phyloP scores from a whole-genome alignment of 2,329 filamentous ascomycete genomes.

The Huntiella decipiens region DNA sequence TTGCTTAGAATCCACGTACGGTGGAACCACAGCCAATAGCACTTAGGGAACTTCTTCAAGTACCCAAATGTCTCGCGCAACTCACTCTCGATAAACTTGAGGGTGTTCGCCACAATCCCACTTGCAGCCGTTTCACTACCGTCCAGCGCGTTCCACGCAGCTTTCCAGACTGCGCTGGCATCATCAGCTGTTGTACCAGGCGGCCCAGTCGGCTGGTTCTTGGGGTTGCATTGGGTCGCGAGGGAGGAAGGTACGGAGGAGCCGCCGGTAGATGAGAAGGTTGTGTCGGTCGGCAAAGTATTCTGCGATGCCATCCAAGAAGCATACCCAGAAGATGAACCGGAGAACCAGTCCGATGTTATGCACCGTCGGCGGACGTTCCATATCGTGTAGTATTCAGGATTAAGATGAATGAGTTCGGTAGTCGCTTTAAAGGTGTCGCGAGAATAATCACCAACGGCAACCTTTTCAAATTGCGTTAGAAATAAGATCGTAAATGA shows the following conservation, averaged over 20 bases:
- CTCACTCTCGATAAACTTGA: constrained; percentile 48
- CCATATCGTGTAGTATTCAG: constrained; percentile 84
- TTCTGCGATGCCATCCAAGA: constrained; percentile 35
- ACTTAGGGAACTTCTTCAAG: constrained; percentile 75
- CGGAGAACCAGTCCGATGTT: constrained; percentile 39
- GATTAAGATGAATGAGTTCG: constrained; percentile 57
- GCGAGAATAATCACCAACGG: constrained; percentile 27
- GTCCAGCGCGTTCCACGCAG: background rate
- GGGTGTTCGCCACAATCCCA: constrained; percentile 5
- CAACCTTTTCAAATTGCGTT: constrained; percentile 16
- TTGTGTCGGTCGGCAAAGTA: constrained; percentile 34
- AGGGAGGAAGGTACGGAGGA: constrained; percentile 34
- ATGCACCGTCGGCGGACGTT: constrained; percentile 63
- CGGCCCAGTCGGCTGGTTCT: constrained; percentile 30
- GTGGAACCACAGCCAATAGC: constrained; percentile 99
- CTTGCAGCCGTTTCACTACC: background rate
- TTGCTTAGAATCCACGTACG: constrained; percentile 67
- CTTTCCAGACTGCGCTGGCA: constrained; percentile 10
- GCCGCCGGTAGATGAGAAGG: constrained; percentile 43
- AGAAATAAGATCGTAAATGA: background rate
- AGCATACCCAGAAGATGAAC: constrained; percentile 29
- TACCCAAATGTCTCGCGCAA: constrained; percentile 69
- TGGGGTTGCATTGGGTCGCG: constrained; percentile 28
- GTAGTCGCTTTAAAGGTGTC: constrained; percentile 49
- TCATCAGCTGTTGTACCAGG: constrained; percentile 35